These are phyloP conservation scores for Yarrowia porcina DNA, from an alignment of 805 yeast species.

Conservation along the genomic window DNA sequence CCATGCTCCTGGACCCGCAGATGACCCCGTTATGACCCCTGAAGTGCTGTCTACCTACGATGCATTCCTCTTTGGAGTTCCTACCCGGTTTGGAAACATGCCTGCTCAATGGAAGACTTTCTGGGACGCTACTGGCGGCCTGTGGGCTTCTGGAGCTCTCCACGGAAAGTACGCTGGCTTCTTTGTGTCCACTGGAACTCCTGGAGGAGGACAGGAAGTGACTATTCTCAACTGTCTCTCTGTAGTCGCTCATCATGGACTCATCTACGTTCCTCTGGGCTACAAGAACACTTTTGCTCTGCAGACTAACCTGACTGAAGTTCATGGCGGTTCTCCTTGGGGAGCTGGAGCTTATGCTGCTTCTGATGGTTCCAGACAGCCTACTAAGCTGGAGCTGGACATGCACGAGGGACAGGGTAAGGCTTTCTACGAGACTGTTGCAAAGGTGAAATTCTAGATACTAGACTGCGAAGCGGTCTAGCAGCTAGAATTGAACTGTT, in stretches of 20 bases:
- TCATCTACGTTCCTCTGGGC: conserved; percentile 74
- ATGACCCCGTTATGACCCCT: conserved; percentile 48
- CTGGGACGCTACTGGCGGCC: conserved; percentile 73
- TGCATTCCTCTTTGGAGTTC: conserved; percentile 72
- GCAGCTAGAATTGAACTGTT: too few relatives aligned
- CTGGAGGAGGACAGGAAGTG: conserved; percentile 76
- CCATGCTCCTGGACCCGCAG: conserved; percentile 55
- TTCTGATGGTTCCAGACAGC: conserved; percentile 69
- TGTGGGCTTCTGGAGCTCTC: conserved; percentile 73
- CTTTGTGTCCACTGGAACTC: conserved; percentile 67
- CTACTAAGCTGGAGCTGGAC: conserved; percentile 58
- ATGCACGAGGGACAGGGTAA: conserved; percentile 68
- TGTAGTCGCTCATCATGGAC: conserved; percentile 69
- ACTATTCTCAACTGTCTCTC: conserved; percentile 59
- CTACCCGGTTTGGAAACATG: conserved; percentile 72
- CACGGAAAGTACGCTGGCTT: conserved; percentile 72
- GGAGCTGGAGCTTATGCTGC: conserved; percentile 82
- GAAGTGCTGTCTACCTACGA: conserved; percentile 61
- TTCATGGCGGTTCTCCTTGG: conserved; percentile 83
- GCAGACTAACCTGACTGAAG: conserved; percentile 56
- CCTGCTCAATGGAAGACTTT: conserved; percentile 77
- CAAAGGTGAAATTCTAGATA: not conserved
- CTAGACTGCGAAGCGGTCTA: not conserved
- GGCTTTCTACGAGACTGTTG: conserved; percentile 51
- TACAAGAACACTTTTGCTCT: conserved; percentile 56